Conservation (phyloP, 225 moss, liverwort and hornwort genomes). For the Marchantia paleacea region DNA sequence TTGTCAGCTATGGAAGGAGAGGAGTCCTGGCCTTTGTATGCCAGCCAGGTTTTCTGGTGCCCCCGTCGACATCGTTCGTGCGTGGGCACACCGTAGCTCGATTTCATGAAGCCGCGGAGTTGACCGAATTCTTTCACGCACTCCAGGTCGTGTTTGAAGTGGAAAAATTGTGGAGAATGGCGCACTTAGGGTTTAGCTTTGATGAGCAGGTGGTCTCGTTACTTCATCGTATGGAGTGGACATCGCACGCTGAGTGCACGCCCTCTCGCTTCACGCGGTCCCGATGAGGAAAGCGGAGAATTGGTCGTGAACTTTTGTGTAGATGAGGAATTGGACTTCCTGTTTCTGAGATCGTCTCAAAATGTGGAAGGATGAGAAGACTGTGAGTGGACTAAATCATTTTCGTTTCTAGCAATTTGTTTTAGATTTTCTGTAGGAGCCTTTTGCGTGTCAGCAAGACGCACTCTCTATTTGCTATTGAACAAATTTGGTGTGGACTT, state of each 20-base stretch:
- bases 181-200: constrained; percentile 17
- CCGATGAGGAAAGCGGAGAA: neutral
- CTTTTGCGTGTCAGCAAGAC: neutral
- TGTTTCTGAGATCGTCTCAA: constrained; percentile 18
- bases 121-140: neutral
- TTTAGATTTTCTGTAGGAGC: neutral
- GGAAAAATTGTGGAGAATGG: constrained; percentile 3
- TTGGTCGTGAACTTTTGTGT: neutral
- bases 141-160: neutral
- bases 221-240: neutral
- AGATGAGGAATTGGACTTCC: constrained; percentile 21
- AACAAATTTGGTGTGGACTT: neutral
- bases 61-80: neutral
- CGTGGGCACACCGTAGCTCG: neutral
- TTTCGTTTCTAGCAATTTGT: constrained; percentile 3
- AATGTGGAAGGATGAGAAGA: constrained; percentile 31
- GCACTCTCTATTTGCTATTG: neutral
- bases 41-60: neutral
- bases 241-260: neutral
- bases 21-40: neutral
- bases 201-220: neutral
- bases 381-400: constrained; percentile 15
- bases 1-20: neutral
- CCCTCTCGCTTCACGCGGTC: neutral
- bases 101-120: constrained; percentile 3